Evolutionary conservation across 164 flowering plant genomes (phyloP).

Genomic region (Umbellularia californica): DNA sequence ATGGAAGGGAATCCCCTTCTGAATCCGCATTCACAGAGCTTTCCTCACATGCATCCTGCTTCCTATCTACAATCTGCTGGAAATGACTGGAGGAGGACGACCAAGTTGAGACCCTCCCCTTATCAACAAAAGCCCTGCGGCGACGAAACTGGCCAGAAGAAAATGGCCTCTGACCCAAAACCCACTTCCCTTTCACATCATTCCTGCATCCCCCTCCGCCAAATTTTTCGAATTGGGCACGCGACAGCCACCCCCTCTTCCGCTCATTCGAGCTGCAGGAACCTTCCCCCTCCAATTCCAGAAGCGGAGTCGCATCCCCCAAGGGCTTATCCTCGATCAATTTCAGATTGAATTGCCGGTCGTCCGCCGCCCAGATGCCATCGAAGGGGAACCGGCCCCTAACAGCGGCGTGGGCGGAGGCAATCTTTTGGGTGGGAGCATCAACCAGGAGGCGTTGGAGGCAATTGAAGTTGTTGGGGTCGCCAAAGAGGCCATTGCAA

Average conservation of each 20-base stretch:
- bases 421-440: slow-evolving; percentile 39
- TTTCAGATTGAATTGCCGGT: slow-evolving; percentile 11
- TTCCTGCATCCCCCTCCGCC: slow-evolving; percentile 4
- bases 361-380: slow-evolving; percentile 22
- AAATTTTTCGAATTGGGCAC: neutral
- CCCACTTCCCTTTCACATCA: slow-evolving; percentile 47
- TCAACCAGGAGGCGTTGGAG: slow-evolving; percentile 46
- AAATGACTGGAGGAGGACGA: slow-evolving; percentile 15
- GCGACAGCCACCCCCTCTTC: neutral
- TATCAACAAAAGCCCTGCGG: slow-evolving; percentile 13
- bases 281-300: slow-evolving; percentile 34
- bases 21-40: slow-evolving; percentile 11
- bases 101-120: slow-evolving; percentile 20
- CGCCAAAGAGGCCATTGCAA: slow-evolving; percentile 58
- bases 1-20: slow-evolving; percentile 6
- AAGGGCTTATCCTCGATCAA: slow-evolving; percentile 6
- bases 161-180: slow-evolving; percentile 29
- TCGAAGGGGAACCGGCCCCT: slow-evolving; percentile 58
- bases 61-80: neutral
- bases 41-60: slow-evolving; percentile 20
- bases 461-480: slow-evolving; percentile 32
- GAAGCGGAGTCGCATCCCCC: neutral
- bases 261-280: slow-evolving; percentile 33
- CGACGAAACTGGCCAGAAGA: slow-evolving; percentile 32
- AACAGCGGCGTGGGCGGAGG: slow-evolving; percentile 47